phyloP scores from a whole-genome alignment of 352 stramenopile species.

The Phytopythium ostracodes region DNA sequence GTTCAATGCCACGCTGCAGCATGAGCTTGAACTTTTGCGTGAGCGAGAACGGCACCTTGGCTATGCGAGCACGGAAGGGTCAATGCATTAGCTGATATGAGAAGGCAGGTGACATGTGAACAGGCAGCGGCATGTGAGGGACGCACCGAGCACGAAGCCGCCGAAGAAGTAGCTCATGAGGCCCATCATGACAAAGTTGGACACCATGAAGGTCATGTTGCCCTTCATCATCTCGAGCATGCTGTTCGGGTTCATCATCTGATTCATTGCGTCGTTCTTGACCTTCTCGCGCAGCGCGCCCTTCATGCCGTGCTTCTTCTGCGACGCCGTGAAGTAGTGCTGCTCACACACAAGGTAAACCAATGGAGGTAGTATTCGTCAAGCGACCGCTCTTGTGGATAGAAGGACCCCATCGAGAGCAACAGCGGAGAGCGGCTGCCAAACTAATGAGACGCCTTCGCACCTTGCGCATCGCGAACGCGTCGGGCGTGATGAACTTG shows the following conservation, averaged over 20 bases:
- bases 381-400: background rate
- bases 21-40: constrained; percentile 98
- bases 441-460: background rate
- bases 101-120: too few relatives aligned
- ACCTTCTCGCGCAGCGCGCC: constrained; percentile 85
- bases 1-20: constrained; percentile 96
- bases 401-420: too few relatives aligned
- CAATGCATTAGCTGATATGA: background rate
- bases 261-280: constrained; percentile 88
- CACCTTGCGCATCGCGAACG: constrained; percentile 89
- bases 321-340: constrained; percentile 86
- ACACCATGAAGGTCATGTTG: constrained; percentile 98
- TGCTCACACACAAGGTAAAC: constrained; percentile 13
- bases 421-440: too few relatives aligned
- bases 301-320: constrained; percentile 86
- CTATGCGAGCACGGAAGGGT: constrained; percentile 20
- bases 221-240: constrained; percentile 99
- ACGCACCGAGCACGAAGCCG: constrained; percentile 94
- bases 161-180: constrained; percentile 98
- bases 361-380: background rate
- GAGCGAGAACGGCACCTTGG: constrained; percentile 97
- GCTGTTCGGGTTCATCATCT: constrained; percentile 94
- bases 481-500: constrained; percentile 80
- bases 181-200: constrained; percentile 99
- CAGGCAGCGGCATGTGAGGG: too few relatives aligned